Evolutionary conservation across 441 rosid species (phyloP).

Genomic region (Pelargonium cotyledonis): DNA sequence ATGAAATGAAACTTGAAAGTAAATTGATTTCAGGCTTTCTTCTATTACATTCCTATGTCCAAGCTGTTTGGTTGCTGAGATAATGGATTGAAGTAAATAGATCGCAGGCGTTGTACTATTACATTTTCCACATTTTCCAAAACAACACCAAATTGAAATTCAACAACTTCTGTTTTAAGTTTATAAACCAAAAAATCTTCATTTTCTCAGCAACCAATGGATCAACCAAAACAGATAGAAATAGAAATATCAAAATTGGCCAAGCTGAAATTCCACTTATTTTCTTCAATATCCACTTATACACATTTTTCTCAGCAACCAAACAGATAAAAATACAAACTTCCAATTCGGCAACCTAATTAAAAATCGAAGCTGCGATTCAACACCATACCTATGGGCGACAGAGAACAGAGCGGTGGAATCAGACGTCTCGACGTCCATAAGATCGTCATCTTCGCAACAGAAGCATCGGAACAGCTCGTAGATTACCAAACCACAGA

Average conservation of each 20-base stretch:
- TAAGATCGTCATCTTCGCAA: constrained; percentile 37
- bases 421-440: constrained; percentile 56
- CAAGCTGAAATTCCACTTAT: not conserved
- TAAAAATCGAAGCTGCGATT: not conserved
- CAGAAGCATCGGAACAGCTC: constrained; percentile 45
- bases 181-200: not conserved
- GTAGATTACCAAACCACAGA: constrained; percentile 66
- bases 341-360: not conserved
- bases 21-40: too few species aligned
- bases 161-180: too few species aligned
- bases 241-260: too few species aligned
- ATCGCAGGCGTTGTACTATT: too few species aligned
- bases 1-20: too few species aligned
- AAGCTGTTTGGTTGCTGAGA: too few species aligned
- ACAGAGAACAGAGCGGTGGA: constrained; percentile 66
- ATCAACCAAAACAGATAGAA: not conserved
- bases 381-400: constrained; percentile 41
- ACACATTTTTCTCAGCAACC: not conserved
- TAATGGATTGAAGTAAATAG: too few species aligned
- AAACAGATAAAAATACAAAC: not conserved
- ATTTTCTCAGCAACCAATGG: constrained; percentile 8
- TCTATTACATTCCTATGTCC: too few species aligned
- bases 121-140: not conserved
- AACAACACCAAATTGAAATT: not conserved
- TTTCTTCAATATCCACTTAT: not conserved